These are phyloP conservation scores for Fusarium stilboides DNA, from an alignment of 2,329 filamentous ascomycete genomes.

Conservation along the genomic window DNA sequence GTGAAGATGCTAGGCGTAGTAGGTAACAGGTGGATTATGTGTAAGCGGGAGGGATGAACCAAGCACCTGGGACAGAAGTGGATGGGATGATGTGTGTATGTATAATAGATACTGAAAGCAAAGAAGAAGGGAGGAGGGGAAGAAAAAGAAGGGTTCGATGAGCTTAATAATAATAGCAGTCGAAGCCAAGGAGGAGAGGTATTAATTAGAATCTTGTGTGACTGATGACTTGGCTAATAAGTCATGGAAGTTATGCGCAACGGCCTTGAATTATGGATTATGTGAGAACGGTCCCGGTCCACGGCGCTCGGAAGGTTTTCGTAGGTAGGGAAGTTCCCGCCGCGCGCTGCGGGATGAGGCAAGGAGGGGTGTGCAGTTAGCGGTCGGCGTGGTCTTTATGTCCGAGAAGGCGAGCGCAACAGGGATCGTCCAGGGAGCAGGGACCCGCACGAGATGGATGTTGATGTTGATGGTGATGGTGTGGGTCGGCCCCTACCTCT, in stretches of 20 bases:
- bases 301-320: constrained; percentile 49
- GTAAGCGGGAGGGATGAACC: constrained; percentile 40
- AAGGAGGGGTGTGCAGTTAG: constrained; percentile 43
- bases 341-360: constrained; percentile 18
- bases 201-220: constrained; percentile 33
- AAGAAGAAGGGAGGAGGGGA: constrained; percentile 21
- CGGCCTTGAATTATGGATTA: constrained; percentile 46
- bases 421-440: constrained; percentile 41
- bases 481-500: constrained; percentile 29
- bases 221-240: constrained; percentile 28
- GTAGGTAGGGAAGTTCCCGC: constrained; percentile 41
- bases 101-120: constrained; percentile 39
- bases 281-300: constrained; percentile 46
- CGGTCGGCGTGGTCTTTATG: constrained; percentile 59
- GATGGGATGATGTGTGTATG: constrained; percentile 23
- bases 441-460: constrained; percentile 28
- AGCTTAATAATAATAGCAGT: constrained; percentile 50
- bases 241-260: constrained; percentile 37
- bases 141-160: constrained; percentile 33
- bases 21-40: constrained; percentile 14
- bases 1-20: constrained; percentile 8
- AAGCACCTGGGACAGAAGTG: constrained; percentile 37
- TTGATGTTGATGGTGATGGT: constrained; percentile 42
- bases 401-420: constrained; percentile 56
- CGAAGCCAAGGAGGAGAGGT: constrained; percentile 28